These are phyloP conservation scores for Eucalyptus sp. DNA, from an alignment of 345 rosid genomes.

Conservation along the genomic window DNA sequence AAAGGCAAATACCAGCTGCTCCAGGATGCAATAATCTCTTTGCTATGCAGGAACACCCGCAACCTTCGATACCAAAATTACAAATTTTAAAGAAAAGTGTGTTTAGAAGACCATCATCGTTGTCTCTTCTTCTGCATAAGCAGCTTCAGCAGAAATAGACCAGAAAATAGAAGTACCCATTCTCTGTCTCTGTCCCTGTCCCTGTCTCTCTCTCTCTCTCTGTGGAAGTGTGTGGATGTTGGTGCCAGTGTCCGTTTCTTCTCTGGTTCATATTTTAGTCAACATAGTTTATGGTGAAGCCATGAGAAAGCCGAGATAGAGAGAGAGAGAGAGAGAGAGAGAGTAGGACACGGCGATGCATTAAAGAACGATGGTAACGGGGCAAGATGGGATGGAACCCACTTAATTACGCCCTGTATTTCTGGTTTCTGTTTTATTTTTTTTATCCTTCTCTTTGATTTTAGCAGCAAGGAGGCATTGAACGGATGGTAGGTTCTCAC, in stretches of 20 bases:
- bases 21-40: background rate
- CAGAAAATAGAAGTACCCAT: background rate
- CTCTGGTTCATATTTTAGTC: background rate
- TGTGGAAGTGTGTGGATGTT: background rate
- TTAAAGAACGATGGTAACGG: background rate
- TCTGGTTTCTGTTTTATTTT: background rate
- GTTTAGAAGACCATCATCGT: background rate
- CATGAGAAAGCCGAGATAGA: background rate
- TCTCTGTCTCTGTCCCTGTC: background rate
- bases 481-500: background rate
- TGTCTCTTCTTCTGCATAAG: background rate
- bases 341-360: background rate
- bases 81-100: background rate
- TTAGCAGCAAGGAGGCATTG: background rate
- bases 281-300: background rate
- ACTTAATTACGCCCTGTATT: background rate
- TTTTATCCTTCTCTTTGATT: background rate
- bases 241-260: background rate
- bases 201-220: background rate
- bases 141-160: background rate
- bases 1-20: background rate
- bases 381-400: background rate
- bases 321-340: background rate
- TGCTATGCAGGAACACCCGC: background rate
- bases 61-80: background rate